Evolutionary conservation across 2,329 filamentous ascomycete species (phyloP), one percentile per base, ranked within the genome.

Genomic region (Calonectria crousiana): DNA sequence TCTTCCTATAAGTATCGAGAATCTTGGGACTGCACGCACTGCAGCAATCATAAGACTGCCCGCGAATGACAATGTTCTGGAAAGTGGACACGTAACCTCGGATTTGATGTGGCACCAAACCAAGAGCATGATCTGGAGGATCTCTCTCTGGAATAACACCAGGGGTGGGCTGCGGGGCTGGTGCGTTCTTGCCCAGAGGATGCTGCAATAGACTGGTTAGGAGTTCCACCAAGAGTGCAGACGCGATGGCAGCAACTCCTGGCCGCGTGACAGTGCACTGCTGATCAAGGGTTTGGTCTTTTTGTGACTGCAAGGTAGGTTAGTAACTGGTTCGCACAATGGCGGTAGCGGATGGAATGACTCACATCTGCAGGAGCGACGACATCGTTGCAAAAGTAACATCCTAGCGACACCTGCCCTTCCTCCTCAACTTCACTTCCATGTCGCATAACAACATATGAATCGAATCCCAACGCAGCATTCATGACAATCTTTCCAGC

Each of bases 331-430:
- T 36, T 36, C 41, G 18, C 44, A 32, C 6, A 56, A 23, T 14
- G 10, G 51, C 11, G 32, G 14, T 51, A 51, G 32, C 38, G 2
- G n/a, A 65, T 28, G 13, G 4, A 18, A 18, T 52, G 44, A 90
- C 93, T 92, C 87, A 98, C 96, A 86, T 98, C 95, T 75, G 93
- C 93, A 28, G 97, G 97, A 9, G 96, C 95, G 65, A 98, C 96
- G 32, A 99, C 96, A 83, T 99, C 97, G 81, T 98, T 98, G 86
- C 97, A 99, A 85, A 98, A 99, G 84, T 99, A 99, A 85, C 97
- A 99, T 13, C 97, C 97, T 32, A 98, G 88, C 32, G 95, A 92
- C 67, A 92, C 87, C 69, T 91, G 88, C n/a, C 86, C 89, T 14
- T 90, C 88, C 66, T 88, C 86, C 52, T 85, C 83, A 4, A 88